Evolutionary conservation across 164 flowering plant species (phyloP), one percentile per base, ranked within the genome.

Genomic region (Kingdonia uniflora): DNA sequence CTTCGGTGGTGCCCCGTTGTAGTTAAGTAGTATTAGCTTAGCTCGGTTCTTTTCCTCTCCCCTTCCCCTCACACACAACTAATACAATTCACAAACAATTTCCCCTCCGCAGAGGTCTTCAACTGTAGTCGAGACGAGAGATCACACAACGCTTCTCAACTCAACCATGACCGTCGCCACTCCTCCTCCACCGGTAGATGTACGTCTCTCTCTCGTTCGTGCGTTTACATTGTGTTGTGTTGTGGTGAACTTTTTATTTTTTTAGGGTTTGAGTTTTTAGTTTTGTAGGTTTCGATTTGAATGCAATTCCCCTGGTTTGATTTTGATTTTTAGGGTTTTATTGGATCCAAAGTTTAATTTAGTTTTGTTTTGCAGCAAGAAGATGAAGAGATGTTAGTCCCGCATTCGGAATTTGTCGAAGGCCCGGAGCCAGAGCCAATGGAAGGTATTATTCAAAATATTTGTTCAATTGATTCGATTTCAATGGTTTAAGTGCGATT

Each of bases 361-460:
- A 16, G 42, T 25, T 13, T 33, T 48, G 13, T 5, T 47, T 47
- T 20, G 79, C 78, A 84, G 84, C 88, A 82, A 56, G 91, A 87
- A 41, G 94, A 87, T 60, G 92, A 87, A 60, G 94, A 85, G 79
- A 78, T 85, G 85, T 80, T 87, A 19, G 91, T 85, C 60, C 95
- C 92, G 46, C 80, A 78, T 67, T 73, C 90, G 14, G 95, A 79
- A 49, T 51, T 74, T 24, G 72, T 65, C 17, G 85, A 85, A 41
- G 86, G 79, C 15, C 80, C 87, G 21, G 85, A 77, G 70, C 80
- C 87, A 14, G 85, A 77, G 70, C 80, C 87, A 14, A 74, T 81
- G 75, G 84, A 82, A 72, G 89, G 94, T 66, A 44, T 1, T 42
- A 20, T 22, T 24, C 17, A 1, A 22, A 8, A 17, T 14, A 14